phyloP scores from a whole-genome alignment of 768 basidiomycete genomes.

The Tricholoma bakamatsutake region DNA sequence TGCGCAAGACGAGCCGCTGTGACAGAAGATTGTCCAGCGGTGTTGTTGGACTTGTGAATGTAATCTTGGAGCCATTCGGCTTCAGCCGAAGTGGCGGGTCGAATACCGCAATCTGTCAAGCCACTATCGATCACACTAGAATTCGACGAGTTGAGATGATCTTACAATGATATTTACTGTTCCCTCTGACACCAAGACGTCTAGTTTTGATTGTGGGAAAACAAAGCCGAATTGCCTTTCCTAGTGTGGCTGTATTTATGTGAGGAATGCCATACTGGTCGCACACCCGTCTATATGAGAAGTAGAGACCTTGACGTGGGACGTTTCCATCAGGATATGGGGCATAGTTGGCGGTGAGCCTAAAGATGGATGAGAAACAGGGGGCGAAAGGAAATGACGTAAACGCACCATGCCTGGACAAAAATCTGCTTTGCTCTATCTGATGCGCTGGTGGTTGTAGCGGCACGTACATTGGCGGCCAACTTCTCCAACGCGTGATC shows the following conservation, averaged over 20 bases:
- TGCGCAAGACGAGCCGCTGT: conserved; percentile 70
- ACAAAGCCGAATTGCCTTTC: conserved; percentile 89
- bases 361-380: conserved; percentile 21
- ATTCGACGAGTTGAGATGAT: conserved; percentile 25
- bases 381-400: conserved; percentile 9
- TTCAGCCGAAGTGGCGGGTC: conserved; percentile 86
- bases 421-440: conserved; percentile 91
- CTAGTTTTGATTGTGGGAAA: conserved; percentile 95
- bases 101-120: conserved; percentile 80
- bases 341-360: conserved; percentile 86
- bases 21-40: conserved; percentile 67
- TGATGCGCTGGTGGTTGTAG: conserved; percentile 87
- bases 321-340: conserved; percentile 92
- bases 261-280: conserved; percentile 91
- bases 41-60: conserved; percentile 87
- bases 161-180: conserved; percentile 95
- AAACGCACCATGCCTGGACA: conserved; percentile 79
- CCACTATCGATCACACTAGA: conserved; percentile 25
- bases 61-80: conserved; percentile 91
- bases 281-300: conserved; percentile 86
- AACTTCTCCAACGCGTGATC: conserved; percentile 83
- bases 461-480: conserved; percentile 80
- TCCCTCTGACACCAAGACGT: conserved; percentile 86
- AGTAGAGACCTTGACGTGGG: conserved; percentile 89
- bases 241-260: conserved; percentile 93